Percentiles rank a stretch among this genome's conserved stretches.
Conservation (phyloP, 768 basidiomycete species). For the Thelephora aurantiotincta region DNA sequence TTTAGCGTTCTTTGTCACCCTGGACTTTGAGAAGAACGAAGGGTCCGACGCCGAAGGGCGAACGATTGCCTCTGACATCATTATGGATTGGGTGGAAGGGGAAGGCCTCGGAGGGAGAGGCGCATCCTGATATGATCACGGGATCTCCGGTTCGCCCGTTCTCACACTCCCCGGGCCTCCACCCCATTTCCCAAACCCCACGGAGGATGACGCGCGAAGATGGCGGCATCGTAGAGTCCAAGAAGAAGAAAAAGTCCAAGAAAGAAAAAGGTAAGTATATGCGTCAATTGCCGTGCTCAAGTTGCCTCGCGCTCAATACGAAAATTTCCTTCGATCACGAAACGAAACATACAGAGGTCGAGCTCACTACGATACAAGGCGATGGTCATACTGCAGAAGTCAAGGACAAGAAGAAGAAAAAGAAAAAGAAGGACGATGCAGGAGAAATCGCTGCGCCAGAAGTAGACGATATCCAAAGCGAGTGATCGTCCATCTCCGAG, state of each 20-base stretch:
- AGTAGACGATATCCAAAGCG: not conserved
- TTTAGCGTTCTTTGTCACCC: constrained; percentile 8
- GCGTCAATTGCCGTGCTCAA: not conserved
- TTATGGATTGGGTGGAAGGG: constrained; percentile 3
- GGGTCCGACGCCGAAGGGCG: constrained; percentile 11
- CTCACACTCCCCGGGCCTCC: not conserved
- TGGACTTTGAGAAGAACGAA: constrained; percentile 19
- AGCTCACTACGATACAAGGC: too few species aligned
- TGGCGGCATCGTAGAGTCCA: not conserved
- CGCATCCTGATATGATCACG: constrained; percentile 3
- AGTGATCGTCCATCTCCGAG: not conserved
- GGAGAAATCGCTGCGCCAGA: not conserved
- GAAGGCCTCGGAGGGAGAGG: constrained; percentile 11
- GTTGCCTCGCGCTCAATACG: not conserved
- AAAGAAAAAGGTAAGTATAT: not conserved
- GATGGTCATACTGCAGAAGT: not conserved
- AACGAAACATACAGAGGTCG: constrained; percentile 5
- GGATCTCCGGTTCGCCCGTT: too few species aligned
- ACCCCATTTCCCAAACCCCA: not conserved
- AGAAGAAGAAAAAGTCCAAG: constrained; percentile 6
- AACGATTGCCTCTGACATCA: not conserved
- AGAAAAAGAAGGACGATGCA: constrained; percentile 10
- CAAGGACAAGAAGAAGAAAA: constrained; percentile 9
- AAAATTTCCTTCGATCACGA: not conserved
- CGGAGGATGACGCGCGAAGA: constrained; percentile 1